Percentiles rank a stretch among this genome's conserved stretches.
These are phyloP conservation scores for Chrysoporthe austroafricana DNA, from an alignment of 2,329 filamentous ascomycete genomes.

Conservation along the genomic window DNA sequence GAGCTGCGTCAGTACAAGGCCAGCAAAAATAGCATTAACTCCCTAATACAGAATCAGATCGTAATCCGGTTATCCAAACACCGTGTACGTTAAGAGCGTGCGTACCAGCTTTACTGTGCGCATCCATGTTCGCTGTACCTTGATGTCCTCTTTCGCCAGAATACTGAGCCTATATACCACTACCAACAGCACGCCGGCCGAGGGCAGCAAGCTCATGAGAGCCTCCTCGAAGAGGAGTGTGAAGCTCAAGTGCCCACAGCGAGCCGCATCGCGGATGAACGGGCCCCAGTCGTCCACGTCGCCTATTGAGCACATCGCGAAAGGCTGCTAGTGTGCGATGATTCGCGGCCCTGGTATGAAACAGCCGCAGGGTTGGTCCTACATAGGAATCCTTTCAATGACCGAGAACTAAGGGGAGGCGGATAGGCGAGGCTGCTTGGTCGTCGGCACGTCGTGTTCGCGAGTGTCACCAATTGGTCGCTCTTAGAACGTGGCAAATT, in stretches of 20 bases:
- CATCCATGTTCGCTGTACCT: not conserved
- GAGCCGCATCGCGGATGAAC: not conserved
- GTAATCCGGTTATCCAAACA: not conserved
- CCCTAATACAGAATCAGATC: not conserved
- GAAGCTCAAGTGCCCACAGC: not conserved
- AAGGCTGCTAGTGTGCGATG: not conserved
- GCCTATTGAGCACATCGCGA: not conserved
- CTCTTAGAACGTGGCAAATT: no score
- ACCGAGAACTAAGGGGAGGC: not conserved
- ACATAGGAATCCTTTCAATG: not conserved
- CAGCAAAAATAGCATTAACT: not conserved
- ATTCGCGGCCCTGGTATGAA: not conserved
- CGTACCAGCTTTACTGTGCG: not conserved
- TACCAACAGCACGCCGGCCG: not conserved
- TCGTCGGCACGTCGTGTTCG: no score
- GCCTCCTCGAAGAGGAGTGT: not conserved
- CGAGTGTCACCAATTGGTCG: no score
- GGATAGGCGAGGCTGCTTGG: not conserved
- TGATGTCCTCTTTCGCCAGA: not conserved
- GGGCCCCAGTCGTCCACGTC: slow-evolving; percentile 1
- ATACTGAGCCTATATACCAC: not conserved
- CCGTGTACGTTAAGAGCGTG: not conserved
- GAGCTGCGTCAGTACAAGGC: not conserved
- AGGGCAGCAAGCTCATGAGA: not conserved
- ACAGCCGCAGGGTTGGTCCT: not conserved